Evolutionary conservation across 768 basidiomycete genomes (phyloP), one percentile per base, ranked within the genome.

Genomic region (Arthromyces matolae): DNA sequence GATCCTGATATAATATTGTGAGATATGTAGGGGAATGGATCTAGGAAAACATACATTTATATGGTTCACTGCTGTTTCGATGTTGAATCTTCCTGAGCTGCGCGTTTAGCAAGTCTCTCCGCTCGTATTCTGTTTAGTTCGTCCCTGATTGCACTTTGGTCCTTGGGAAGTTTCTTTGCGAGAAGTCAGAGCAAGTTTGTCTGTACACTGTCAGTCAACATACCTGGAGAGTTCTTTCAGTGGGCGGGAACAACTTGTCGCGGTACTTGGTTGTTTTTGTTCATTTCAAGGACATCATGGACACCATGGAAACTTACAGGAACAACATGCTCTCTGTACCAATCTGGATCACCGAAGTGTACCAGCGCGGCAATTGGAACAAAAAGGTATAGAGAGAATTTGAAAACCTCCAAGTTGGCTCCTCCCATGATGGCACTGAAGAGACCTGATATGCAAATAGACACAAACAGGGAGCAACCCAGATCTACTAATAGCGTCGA

Each of bases 401-500:
- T 93, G 83, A 93, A 90, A 14, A 93, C 78, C 66, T 93, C 91
- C 45, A 93, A 81, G 63, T 87, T 89, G 28, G 88, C 81, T 9
- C 87, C 59, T 24, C 56, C 59, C 59, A 60, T 60, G n/a, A 31
- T 48, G 28, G 20, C 32, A 33, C 13, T 14, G 14, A 33, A 4
- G 32, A 33, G 32, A 18, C 18, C 18, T 33, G 32, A 8, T 31
- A 31, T 8, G 8, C 8, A 14, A 14, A 31, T 31, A 31, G 8
- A 31, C 29, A 31, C 29, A 31, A 18, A 8, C 20, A 24, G 29
- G 37, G 12, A 29, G 20, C 14, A 16, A 18, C 19, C n/a, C 8
- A 25, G 19, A 14, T 5, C 2, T 19, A 37, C 29, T 10, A 35
- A 37, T 46, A 36, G 51, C 35, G 22, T 35, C 14, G 4, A 9